A percentile compares a stretch with the other conserved stretches of the same genome.
Evolutionary conservation across 73 alveolate species (phyloP).

Genomic region (Tetrahymena malaccensis): DNA sequence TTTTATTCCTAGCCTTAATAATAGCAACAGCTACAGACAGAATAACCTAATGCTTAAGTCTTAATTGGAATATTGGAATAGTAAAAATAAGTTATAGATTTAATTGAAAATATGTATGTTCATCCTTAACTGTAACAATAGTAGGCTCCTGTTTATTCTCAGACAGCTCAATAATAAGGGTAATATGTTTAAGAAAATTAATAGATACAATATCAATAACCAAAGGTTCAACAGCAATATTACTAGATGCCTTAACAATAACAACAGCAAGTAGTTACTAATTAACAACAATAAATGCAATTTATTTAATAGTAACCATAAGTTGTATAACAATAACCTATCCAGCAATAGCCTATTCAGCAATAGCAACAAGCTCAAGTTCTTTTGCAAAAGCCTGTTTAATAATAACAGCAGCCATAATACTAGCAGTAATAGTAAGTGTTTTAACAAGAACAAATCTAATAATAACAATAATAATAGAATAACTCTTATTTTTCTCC

Average conservation of each 20-base stretch:
- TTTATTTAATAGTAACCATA: neutral
- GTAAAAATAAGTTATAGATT: neutral
- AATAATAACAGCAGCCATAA: neutral
- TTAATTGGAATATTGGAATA: neutral
- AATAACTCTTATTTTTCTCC: neutral
- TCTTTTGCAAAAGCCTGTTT: neutral
- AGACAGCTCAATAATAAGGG: neutral
- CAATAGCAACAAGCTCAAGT: neutral
- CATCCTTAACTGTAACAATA: neutral
- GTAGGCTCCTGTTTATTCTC: neutral
- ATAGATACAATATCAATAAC: neutral
- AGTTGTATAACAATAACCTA: neutral
- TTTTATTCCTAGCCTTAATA: neutral
- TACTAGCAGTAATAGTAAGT: neutral
- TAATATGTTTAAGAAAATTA: neutral
- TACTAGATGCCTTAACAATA: neutral
- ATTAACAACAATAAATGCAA: neutral
- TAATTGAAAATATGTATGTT: neutral
- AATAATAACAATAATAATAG: too few species aligned
- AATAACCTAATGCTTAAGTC: neutral
- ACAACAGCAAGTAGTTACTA: neutral
- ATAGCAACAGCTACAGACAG: neutral
- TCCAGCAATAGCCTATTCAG: neutral
- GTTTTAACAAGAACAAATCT: neutral
- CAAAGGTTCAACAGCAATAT: neutral